Base-by-base conservation (phyloP, 352 stramenopile genomes). In the Phytophthora niederhauseri region DNA sequence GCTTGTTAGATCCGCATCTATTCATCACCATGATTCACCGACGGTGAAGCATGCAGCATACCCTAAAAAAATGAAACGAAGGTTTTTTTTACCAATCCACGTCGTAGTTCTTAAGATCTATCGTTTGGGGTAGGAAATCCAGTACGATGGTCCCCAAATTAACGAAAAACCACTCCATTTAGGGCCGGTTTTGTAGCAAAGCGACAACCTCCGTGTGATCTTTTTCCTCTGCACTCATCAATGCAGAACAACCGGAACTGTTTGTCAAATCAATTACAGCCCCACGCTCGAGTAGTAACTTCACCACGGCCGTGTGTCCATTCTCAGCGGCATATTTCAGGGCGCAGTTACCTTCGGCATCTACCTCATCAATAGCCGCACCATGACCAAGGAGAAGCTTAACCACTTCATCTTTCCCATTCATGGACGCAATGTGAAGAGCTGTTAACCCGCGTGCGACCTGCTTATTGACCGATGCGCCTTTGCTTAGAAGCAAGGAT, bases 341-440 rank as follows among this genome's bases (percentile, higher is more conserved):
- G 2, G 65, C 41, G 5, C 49, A 57, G 6, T 43, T 41, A 12
- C 58, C 58, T 30, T 31, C n/a, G 5, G 49, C n/a, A 24, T 55
- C 26, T 22, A 31, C 50, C 12, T 45, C 14, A 30, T 72, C 52
- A 49, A 68, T 24, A 1, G n/a, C 45, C 15, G 65, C 65, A 4
- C 51, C 58, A 22, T 72, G 11, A 3, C 64, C 31, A n/a, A 72
- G 11, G 4, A 72, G 58, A 8, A 63, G 19, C 28, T 50, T 34
- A 14, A 41, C 58, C 14, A 59, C 34, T 19, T 53, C 36, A 2
- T 41, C 22, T 11, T 50, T 1, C 8, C 48, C 60, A 22, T 26
- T 20, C 48, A 36, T 36, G 20, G 45, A 41, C 7, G 52, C 59
- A 24, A 68, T 19, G 0, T 31, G 34, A 5, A 73, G 53, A 26